A percentile compares a stretch with the other conserved stretches of the same genome.
Conservation (phyloP, 2,329 filamentous ascomycete genomes). For the Aspergillus versicolor region DNA sequence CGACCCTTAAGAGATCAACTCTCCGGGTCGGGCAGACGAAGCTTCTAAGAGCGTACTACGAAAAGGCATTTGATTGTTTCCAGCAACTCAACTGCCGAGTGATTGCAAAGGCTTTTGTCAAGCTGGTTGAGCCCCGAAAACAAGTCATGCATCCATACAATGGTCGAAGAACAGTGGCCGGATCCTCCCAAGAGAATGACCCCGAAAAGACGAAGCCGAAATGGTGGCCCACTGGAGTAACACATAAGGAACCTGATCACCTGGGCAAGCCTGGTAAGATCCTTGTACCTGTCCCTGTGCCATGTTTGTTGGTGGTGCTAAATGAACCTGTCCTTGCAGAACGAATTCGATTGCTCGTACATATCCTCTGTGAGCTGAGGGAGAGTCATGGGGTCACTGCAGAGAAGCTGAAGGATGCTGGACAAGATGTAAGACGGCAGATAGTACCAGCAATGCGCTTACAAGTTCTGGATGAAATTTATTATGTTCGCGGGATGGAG, state of each 20-base stretch:
- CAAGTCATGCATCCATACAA: conserved; percentile 48
- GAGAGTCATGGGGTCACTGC: conserved; percentile 37
- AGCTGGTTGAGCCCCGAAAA: conserved; percentile 44
- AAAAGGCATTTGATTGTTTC: conserved; percentile 38
- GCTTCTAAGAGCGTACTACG: conserved; percentile 36
- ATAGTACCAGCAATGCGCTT: conserved; percentile 36
- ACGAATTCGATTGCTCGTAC: conserved; percentile 39
- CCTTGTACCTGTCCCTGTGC: background rate
- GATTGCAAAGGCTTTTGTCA: conserved; percentile 45
- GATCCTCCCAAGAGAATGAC: conserved; percentile 35
- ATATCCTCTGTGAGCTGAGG: conserved; percentile 40
- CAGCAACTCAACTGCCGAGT: conserved; percentile 44
- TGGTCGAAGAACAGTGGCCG: conserved; percentile 30
- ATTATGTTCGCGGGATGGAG: conserved; percentile 39
- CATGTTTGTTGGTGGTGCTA: background rate
- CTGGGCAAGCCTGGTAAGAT: conserved; percentile 41
- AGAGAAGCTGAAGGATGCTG: conserved; percentile 39
- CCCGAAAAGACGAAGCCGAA: conserved; percentile 42
- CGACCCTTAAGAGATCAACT: conserved; percentile 24
- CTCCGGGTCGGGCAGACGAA: conserved; percentile 29
- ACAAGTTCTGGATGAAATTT: conserved; percentile 42
- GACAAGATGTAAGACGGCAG: conserved; percentile 39
- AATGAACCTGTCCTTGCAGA: conserved; percentile 25
- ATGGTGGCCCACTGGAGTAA: conserved; percentile 41
- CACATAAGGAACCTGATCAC: conserved; percentile 48